A percentile compares a stretch with the other conserved stretches of the same genome.
phyloP scores from a whole-genome alignment of 441 rosid genomes.

The Gossypium schwendimanii region DNA sequence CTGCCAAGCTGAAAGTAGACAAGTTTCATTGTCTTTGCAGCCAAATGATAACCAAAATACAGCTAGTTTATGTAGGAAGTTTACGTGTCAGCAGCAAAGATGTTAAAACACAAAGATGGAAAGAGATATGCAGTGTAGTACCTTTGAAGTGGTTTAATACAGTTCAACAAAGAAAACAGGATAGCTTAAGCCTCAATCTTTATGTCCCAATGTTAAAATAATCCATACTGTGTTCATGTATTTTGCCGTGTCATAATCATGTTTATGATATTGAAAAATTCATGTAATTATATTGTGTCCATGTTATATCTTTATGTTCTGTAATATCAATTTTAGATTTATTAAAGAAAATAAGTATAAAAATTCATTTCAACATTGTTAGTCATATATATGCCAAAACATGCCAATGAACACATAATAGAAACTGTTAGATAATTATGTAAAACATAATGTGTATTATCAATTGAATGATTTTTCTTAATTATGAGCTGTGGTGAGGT shows the following conservation, averaged over 20 bases:
- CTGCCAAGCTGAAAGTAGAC: slow-evolving; percentile 48
- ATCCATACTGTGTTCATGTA: neutral
- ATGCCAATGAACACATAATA: neutral
- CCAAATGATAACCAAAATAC: neutral
- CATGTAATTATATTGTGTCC: neutral
- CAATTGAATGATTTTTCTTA: too few species aligned
- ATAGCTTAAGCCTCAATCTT: neutral
- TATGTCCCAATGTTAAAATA: neutral
- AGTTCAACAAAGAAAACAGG: neutral
- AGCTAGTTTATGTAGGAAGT: neutral
- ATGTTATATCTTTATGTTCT: neutral
- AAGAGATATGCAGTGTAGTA: neutral
- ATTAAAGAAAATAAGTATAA: neutral
- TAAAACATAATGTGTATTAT: neutral
- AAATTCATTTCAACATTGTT: neutral
- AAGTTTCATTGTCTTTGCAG: neutral
- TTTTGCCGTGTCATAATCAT: neutral
- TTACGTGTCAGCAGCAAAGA: neutral
- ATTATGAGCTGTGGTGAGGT: too few species aligned
- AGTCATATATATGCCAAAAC: neutral
- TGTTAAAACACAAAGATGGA: neutral
- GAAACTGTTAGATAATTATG: neutral
- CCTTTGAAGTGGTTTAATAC: neutral
- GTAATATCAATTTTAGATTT: neutral
- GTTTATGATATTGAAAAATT: neutral